Conservation (phyloP, 441 rosid genomes). For the Dalechampia spathulata region DNA sequence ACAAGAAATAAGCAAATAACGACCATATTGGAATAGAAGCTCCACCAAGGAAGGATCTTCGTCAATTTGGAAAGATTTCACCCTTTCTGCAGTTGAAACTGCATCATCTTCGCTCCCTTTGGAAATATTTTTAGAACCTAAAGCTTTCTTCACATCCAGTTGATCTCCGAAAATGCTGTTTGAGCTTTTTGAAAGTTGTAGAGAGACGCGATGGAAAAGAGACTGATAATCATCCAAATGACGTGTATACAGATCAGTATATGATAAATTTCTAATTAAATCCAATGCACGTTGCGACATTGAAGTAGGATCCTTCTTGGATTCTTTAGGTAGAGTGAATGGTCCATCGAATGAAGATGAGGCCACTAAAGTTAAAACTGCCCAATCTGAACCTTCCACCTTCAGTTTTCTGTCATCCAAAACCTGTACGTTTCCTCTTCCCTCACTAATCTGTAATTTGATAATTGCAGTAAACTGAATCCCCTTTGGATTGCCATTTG, state of each 20-base stretch:
- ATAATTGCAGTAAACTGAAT: conserved; percentile 64
- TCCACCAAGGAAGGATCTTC: conserved; percentile 91
- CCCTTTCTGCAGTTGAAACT: conserved; percentile 70
- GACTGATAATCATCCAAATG: conserved; percentile 78
- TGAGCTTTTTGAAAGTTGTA: conserved; percentile 58
- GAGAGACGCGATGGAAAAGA: conserved; percentile 74
- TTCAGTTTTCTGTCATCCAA: conserved; percentile 57
- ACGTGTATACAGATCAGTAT: conserved; percentile 49
- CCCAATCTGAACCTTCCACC: conserved; percentile 79
- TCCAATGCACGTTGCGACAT: conserved; percentile 36
- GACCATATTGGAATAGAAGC: conserved; percentile 81
- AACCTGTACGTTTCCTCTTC: conserved; percentile 33
- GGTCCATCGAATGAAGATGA: conserved; percentile 89
- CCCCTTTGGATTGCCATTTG: conserved; percentile 67
- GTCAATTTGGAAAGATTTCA: conserved; percentile 58
- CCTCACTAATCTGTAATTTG: conserved; percentile 49
- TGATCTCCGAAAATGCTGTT: conserved; percentile 18
- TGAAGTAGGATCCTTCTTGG: conserved; percentile 55
- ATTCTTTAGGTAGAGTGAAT: conserved; percentile 61
- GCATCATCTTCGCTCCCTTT: conserved; percentile 17
- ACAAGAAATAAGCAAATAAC: conserved; percentile 85
- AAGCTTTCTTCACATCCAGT: no score
- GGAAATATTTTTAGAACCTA: no score
- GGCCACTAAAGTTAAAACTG: conserved; percentile 53
- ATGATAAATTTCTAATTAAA: conserved; percentile 36